Evolutionary conservation across 306 rosid species (phyloP), one percentile per base, ranked within the genome.

Genomic region (Gynostemma pentaphyllum): DNA sequence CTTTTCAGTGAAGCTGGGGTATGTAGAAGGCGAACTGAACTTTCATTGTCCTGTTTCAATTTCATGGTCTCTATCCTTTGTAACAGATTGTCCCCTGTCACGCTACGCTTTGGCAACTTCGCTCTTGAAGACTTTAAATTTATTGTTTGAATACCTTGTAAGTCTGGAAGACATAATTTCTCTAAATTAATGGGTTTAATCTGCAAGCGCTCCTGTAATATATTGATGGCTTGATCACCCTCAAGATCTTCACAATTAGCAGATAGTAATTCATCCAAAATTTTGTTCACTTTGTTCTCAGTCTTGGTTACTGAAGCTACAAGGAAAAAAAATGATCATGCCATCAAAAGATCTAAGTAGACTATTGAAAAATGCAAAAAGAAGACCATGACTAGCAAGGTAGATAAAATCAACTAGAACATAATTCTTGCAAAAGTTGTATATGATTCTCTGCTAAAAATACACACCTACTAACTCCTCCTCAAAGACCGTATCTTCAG

Each of bases 1-100:
- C 79, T 86, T 77, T 70, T 86, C 62, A 89, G 82, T 55, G 88
- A 86, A 45, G 84, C 76, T 69, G 94, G 94, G 45, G 90, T 80
- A 71, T 80, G 74, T 66, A 72, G 62, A 30, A 69, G 75, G 75
- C 62, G 73, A 46, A 57, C 21, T 56, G 71, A 37, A 40, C 44
- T 70, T 72, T 73, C 87, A 47, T 62, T 63, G 24, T 70, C 68
- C 64, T 16, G 69, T 55, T 32, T 66, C 11, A 42, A 68, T 46
- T 70, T 73, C 32, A 23, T 27, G 30, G 80, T 77, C 34, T 86
- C 83, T 18, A 61, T 66, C 69, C 75, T 79, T 59, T 69, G 75
- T 50, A 82, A 29, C 52, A 79, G 45, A 71, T 82, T 84, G 55
- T 61, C 81, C 45, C 72, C 41, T 28, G 68, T 69, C 45, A 81